phyloP scores from a whole-genome alignment of 306 rosid species.

The Vachellia collinsii region DNA sequence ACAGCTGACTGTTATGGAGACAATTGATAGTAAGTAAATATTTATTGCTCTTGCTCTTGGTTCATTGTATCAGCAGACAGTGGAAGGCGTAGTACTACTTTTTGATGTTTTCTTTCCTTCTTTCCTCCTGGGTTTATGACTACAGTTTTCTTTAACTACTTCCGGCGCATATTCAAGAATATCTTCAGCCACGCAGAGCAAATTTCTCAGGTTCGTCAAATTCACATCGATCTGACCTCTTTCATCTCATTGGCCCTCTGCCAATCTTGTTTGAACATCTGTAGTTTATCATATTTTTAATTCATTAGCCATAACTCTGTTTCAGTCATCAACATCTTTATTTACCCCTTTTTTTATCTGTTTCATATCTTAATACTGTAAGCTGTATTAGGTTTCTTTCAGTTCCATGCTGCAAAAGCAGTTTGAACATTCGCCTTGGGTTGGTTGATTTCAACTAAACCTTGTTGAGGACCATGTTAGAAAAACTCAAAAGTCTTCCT shows the following conservation, averaged over 20 bases:
- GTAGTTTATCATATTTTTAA: constrained; percentile 3
- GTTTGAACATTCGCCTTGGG: constrained; percentile 1
- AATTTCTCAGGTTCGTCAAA: constrained; percentile 80
- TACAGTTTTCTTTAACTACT: constrained; percentile 87
- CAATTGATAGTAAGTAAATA: constrained; percentile 15
- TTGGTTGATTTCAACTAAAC: background rate
- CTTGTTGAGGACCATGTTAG: background rate
- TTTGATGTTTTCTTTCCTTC: background rate
- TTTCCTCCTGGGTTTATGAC: constrained; percentile 7
- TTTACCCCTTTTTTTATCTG: background rate
- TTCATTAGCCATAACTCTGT: constrained; percentile 11
- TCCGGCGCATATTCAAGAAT: constrained; percentile 91
- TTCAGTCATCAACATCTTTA: background rate
- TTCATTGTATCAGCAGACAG: background rate
- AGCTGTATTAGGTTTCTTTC: background rate
- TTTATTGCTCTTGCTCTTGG: background rate
- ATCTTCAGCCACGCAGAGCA: constrained; percentile 93
- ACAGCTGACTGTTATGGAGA: constrained; percentile 54
- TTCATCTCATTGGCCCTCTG: background rate
- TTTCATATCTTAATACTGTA: background rate
- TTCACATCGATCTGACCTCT: background rate
- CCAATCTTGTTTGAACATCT: constrained; percentile 13
- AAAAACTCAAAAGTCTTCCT: background rate
- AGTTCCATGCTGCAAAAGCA: constrained; percentile 17
- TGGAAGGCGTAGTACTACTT: constrained; percentile 42